Evolutionary conservation across 352 stramenopile genomes (phyloP), one percentile per base, ranked within the genome.

Genomic region (Paralagenidium karlingii): DNA sequence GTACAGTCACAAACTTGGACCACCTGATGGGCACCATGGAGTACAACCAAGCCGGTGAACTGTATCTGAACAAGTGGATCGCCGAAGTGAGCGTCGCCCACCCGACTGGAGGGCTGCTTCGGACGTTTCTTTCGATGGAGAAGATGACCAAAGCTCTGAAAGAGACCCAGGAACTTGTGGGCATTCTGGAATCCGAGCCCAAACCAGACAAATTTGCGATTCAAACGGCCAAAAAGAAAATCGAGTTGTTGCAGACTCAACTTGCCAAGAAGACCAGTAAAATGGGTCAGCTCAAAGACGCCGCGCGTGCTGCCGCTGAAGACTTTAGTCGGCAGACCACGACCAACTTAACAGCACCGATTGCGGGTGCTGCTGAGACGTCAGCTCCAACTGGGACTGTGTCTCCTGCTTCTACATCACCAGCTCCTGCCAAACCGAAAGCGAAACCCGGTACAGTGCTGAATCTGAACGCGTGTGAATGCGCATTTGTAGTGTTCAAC

Each of bases 401-500:
- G n/a, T n/a, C n/a, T n/a, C n/a, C n/a, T n/a, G n/a, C n/a, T n/a
- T n/a, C n/a, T n/a, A n/a, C n/a, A n/a, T n/a, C n/a, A n/a, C n/a
- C n/a, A n/a, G n/a, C n/a, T n/a, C n/a, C n/a, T n/a, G 33, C 47
- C 29, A 32, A 49, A 16, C 47, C 55, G 3, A 64, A 53, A 3
- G 30, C 40, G 1, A 56, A 55, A 30, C 53, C 19, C 22, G 3
- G 30, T 20, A 8, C 56, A 0, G 42, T 53, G 2, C 53, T 58
- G 10, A 61, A 55, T 0, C 82, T 86, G 26, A 54, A 84, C 34
- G 67, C 66, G 3, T 86, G 70, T 22, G 60, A 83, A 25, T 88
- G 74, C 37, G 82, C 82, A 0, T 93, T 91, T 38, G 68, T 94
- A 0, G 74, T 92, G 6, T 94, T 94, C 44, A 83, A 93, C 47